Evolutionary conservation across 352 stramenopile genomes (phyloP), one percentile per base, ranked within the genome.

Genomic region (Phytophthora sojae): DNA sequence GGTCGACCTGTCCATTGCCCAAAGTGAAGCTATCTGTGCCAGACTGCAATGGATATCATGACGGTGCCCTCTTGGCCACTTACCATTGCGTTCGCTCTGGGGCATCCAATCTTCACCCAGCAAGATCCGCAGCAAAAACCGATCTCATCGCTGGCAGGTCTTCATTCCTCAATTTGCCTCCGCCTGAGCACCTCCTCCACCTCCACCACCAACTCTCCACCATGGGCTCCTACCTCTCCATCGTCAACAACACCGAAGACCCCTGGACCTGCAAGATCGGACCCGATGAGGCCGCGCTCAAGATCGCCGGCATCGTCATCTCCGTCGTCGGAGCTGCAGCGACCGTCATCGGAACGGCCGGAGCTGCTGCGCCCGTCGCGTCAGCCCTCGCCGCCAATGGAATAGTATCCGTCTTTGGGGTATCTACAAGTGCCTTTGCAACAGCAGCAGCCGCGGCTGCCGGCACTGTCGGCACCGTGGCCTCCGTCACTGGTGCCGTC

Each of bases 191-290:
- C 21, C 26, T 15, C 25, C 30, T 14, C 23, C 67, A 56, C 25
- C 56, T 57, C 35, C 49, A 45, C 61, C 54, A 59, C 9, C 30
- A 49, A 57, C 29, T 21, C 53, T 58, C 9, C 14, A 66, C 12
- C 51, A 85, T 85, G 78, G 75, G 75, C 64, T 82, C 75, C 15
- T 82, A 82, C 57, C 73, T 85, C 57, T 83, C 77, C 35, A 82
- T 85, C 64, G 65, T 68, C 54, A 85, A 85, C 73, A 79, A 85
- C 67, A 85, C 77, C 17, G 19, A 67, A 1, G 64, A 85, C 61
- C 61, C 65, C 0, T 85, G 73, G 71, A 68, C 57, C 6, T 82
- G 75, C 71, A 85, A 79, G 61, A 79, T 85, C 29, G 77, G 72
- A 30, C 63, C 72, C 3, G 77, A 85, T 52, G 69, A 82, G 5